Evolutionary conservation across 495 filamentous ascomycete genomes (phyloP).

Genomic region (Margaritispora aquatica): DNA sequence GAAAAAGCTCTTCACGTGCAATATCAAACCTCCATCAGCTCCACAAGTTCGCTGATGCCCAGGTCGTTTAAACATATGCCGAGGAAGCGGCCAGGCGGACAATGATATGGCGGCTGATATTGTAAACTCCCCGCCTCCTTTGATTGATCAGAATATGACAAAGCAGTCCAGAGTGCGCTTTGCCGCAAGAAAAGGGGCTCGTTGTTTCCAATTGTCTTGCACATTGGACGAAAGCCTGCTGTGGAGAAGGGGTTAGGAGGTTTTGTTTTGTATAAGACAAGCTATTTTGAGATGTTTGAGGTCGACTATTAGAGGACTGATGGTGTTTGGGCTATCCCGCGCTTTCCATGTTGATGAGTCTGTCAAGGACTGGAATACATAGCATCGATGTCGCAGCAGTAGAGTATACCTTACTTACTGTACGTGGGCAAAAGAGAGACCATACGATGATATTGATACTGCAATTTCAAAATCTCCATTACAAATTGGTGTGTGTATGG

Average conservation of each 20-base stretch:
- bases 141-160: neutral
- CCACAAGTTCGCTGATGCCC: neutral
- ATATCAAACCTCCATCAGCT: neutral
- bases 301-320: slow-evolving; percentile 2
- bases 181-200: neutral
- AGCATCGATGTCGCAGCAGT: too few relatives aligned
- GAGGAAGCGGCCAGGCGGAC: slow-evolving; percentile 8
- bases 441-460: slow-evolving; percentile 1
- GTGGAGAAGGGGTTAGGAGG: neutral
- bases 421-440: neutral
- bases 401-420: too few relatives aligned
- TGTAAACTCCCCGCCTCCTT: neutral
- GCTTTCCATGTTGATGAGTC: too few relatives aligned
- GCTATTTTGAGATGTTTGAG: slow-evolving; percentile 20
- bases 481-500: too few relatives aligned
- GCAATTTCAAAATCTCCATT: too few relatives aligned
- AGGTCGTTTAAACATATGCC: neutral
- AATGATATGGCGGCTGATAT: neutral
- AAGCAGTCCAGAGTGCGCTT: neutral
- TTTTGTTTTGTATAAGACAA: neutral
- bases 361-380: too few relatives aligned
- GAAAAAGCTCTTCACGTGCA: slow-evolving; percentile 11
- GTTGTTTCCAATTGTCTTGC: neutral
- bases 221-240: slow-evolving; percentile 8
- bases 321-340: too few relatives aligned